phyloP scores from a whole-genome alignment of 2,329 filamentous ascomycete species.

The Elsinoe necatrix region DNA sequence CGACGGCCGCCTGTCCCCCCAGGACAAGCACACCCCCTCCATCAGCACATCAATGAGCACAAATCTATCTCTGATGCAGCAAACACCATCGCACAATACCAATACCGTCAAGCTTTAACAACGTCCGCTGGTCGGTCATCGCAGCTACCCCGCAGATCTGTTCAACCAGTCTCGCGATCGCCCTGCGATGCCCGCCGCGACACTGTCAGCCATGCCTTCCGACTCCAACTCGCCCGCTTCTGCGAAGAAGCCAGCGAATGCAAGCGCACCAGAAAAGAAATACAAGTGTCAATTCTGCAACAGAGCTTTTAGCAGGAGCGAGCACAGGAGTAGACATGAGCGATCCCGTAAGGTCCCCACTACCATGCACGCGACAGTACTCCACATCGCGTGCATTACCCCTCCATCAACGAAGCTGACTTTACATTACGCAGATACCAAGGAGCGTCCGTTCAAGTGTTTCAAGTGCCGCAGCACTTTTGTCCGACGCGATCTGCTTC shows the following conservation, averaged over 20 bases:
- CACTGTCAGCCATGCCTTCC: slow-evolving; percentile 53
- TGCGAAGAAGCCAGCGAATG: slow-evolving; percentile 56
- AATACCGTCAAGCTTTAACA: slow-evolving; percentile 31
- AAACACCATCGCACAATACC: slow-evolving; percentile 24
- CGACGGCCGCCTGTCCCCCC: background rate
- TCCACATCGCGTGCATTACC: background rate
- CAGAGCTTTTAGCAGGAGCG: slow-evolving; percentile 91
- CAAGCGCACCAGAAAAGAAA: slow-evolving; percentile 79
- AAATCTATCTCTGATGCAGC: slow-evolving; percentile 18
- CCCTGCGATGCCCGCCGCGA: slow-evolving; percentile 57
- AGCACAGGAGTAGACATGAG: slow-evolving; percentile 94
- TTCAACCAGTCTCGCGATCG: slow-evolving; percentile 18
- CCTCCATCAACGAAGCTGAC: slow-evolving; percentile 13
- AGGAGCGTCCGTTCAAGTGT: slow-evolving; percentile 98
- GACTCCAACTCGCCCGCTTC: slow-evolving; percentile 57
- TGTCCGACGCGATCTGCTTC: slow-evolving; percentile 88
- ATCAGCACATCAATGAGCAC: slow-evolving; percentile 20
- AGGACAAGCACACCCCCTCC: background rate
- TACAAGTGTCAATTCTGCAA: slow-evolving; percentile 99
- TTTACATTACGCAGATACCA: slow-evolving; percentile 61
- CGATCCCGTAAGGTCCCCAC: slow-evolving; percentile 74
- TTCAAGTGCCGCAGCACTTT: slow-evolving; percentile 97
- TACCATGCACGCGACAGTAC: slow-evolving; percentile 7
- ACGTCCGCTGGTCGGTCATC: slow-evolving; percentile 30
- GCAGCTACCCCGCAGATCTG: slow-evolving; percentile 17